Evolutionary conservation across 1,139 yeast species (phyloP).

Genomic region (Sugiyamaella castrensis): DNA sequence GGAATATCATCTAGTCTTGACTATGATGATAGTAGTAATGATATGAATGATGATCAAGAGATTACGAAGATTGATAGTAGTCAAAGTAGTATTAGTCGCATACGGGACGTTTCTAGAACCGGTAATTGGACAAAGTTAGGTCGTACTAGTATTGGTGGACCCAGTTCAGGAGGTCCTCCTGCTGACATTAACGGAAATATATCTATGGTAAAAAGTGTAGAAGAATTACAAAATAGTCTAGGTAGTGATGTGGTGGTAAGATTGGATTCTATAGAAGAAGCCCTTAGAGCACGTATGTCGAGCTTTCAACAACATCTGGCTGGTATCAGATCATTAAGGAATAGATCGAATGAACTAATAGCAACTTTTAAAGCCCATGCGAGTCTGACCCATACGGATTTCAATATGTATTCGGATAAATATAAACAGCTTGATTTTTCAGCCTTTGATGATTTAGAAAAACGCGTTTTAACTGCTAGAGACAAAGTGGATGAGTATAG

Average conservation of each 20-base stretch:
- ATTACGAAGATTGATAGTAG: too few species aligned
- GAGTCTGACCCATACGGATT: slow-evolving; percentile 15
- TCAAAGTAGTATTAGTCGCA: too few species aligned
- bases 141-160: not conserved
- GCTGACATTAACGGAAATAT: slow-evolving; percentile 4
- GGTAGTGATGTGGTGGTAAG: slow-evolving; percentile 24
- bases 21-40: too few species aligned
- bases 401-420: slow-evolving; percentile 20
- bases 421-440: slow-evolving; percentile 23
- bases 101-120: too few species aligned
- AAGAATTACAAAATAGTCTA: slow-evolving; percentile 21
- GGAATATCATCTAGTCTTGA: too few species aligned
- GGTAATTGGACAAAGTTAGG: too few species aligned
- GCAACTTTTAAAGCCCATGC: slow-evolving; percentile 20
- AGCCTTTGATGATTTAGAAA: slow-evolving; percentile 25
- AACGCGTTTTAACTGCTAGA: slow-evolving; percentile 24
- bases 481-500: slow-evolving; percentile 27
- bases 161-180: not conserved
- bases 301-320: slow-evolving; percentile 23
- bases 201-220: slow-evolving; percentile 21
- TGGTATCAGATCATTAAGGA: slow-evolving; percentile 21
- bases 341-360: slow-evolving; percentile 20
- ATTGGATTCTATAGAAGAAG: slow-evolving; percentile 21
- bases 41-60: too few species aligned
- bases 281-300: slow-evolving; percentile 19